Conservation (phyloP, 2,329 filamentous ascomycete genomes). For the Biscogniauxia mediterranea region DNA sequence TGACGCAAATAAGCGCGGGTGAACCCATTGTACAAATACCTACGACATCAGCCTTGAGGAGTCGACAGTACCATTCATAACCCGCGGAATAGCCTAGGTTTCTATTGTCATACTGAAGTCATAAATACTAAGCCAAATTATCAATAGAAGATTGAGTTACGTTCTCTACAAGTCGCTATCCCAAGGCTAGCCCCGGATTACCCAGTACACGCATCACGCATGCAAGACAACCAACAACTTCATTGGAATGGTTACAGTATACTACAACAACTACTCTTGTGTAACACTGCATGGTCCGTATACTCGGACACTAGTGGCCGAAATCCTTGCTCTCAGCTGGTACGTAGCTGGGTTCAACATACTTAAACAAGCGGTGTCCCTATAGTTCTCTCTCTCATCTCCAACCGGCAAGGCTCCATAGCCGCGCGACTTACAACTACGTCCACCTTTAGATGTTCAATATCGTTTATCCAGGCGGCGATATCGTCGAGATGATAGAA, state of each 20-base stretch:
- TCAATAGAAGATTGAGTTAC: not conserved
- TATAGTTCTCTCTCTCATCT: not conserved
- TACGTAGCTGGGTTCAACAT: not conserved
- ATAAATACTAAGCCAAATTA: not conserved
- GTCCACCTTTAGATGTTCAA: too few relatives aligned
- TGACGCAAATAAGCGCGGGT: not conserved
- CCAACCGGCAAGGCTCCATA: not conserved
- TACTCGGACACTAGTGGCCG: not conserved
- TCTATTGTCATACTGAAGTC: not conserved
- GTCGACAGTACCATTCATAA: not conserved
- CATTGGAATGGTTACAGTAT: not conserved
- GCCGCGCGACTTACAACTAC: not conserved
- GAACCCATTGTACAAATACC: not conserved
- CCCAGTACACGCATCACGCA: not conserved
- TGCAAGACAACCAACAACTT: not conserved
- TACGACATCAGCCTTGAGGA: not conserved
- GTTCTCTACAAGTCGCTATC: not conserved
- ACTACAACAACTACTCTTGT: not conserved
- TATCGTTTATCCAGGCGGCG: too few relatives aligned
- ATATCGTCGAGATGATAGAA: too few relatives aligned
- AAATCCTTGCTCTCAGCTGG: not conserved
- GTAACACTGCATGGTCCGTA: not conserved
- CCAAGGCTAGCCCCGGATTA: not conserved
- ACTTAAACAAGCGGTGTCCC: not conserved
- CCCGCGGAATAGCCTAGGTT: not conserved